Base-by-base conservation (phyloP, 1,284 basidiomycete species). In the Ganoderma multipileum region DNA sequence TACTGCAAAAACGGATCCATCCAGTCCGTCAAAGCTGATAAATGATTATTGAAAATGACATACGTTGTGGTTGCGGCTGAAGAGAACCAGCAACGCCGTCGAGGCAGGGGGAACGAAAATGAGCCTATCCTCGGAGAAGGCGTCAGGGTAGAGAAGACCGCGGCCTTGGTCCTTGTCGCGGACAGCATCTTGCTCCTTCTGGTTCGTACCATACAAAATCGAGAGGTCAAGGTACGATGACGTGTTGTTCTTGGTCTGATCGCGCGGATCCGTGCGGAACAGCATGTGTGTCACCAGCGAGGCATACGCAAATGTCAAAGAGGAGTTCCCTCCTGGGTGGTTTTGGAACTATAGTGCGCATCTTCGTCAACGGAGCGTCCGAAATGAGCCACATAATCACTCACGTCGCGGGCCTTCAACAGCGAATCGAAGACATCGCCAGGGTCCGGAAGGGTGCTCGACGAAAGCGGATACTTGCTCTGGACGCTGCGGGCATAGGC, bases 141-240 rank as follows among this genome's bases (percentile, higher is more conserved):
- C 84, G 75, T 95, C 94, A 26, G 89, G 83, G 79, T 83, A 87
- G 36, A 95, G 83, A 67, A 80, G 83, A 1, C 93, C 93, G 0
- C 86, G 83, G 2, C 92, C 92, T 74, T 64, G 60, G 3, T 33
- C 70, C 70, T 69, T 69, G 70, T 74, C 70, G 33, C 75, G 68
- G 18, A 75, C 74, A 47, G 64, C 30, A 57, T 76, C 69, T 44
- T 75, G 74, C 57, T 90, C 81, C 2, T 76, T 76, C 55, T 86
- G 79, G 47, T 82, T 88, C 76, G 77, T 88, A 1, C 93, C 93
- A 71, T 95, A 95, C 4, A 95, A 80, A 9, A 92, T 86, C 73
- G 89, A 90, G 38, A 95, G 79, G 74, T 95, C 94, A 36, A 96
- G 84, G 77, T 95, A 95, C 71, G 89, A 91, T 72, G 89, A 91